phyloP scores from a whole-genome alignment of 2,329 filamentous ascomycete species.

The Biscogniauxia sp. region DNA sequence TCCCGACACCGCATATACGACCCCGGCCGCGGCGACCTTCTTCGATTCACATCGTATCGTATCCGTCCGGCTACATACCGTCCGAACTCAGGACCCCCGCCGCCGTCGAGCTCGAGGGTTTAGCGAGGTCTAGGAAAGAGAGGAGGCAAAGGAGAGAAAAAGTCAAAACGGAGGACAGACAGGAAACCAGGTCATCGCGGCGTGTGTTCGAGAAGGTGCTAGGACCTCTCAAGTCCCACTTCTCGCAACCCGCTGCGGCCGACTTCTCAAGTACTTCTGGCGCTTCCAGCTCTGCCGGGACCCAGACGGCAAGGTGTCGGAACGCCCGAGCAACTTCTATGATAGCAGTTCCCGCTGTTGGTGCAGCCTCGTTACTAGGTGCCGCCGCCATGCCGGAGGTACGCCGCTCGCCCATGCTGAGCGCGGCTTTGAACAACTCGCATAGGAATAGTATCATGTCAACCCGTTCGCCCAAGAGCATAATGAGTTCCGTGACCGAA shows the following conservation, averaged over 20 bases:
- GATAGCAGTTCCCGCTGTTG: constrained; percentile 24
- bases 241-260: constrained; percentile 19
- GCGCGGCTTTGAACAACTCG: constrained; percentile 27
- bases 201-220: constrained; percentile 34
- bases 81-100: constrained; percentile 44
- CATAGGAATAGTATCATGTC: constrained; percentile 52
- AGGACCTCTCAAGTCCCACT: constrained; percentile 30
- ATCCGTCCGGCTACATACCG: constrained; percentile 42
- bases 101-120: constrained; percentile 35
- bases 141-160: constrained; percentile 16
- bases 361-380: constrained; percentile 19
- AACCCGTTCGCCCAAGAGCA: constrained; percentile 49
- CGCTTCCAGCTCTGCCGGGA: constrained; percentile 15
- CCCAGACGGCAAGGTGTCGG: constrained; percentile 8
- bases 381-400: constrained; percentile 31
- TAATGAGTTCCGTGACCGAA: constrained; percentile 53
- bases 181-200: constrained; percentile 30
- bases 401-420: constrained; percentile 24
- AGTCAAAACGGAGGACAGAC: constrained; percentile 24
- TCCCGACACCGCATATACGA: constrained; percentile 45
- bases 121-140: constrained; percentile 22
- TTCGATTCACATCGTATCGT: constrained; percentile 52
- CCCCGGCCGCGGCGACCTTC: constrained; percentile 49
- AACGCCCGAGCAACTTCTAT: constrained; percentile 23
- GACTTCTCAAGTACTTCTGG: constrained; percentile 13